Percentiles rank a stretch among this genome's conserved stretches.
Conservation (phyloP, 345 rosid species). For the Xanthoceras sorbifolium region DNA sequence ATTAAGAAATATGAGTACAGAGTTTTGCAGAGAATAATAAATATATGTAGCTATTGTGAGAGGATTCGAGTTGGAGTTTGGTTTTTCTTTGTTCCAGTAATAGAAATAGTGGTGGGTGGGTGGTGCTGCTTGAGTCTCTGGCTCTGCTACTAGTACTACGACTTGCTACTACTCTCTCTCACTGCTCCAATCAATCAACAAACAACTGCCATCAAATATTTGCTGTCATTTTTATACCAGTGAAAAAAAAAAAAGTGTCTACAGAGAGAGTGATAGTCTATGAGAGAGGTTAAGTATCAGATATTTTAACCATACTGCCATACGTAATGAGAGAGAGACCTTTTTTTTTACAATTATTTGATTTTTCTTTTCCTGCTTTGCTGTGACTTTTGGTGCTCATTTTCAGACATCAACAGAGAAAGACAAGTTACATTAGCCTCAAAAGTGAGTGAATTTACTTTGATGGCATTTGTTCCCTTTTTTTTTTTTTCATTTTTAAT, state of each 20-base stretch:
- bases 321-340: too few relatives aligned
- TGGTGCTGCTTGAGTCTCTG: constrained; percentile 16
- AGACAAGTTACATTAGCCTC: background rate
- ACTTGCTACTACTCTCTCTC: background rate
- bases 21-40: constrained; percentile 22
- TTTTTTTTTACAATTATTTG: too few relatives aligned
- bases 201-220: constrained; percentile 38
- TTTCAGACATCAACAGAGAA: background rate
- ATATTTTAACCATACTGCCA: constrained; percentile 19
- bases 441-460: constrained; percentile 2
- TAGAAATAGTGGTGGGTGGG: constrained; percentile 25
- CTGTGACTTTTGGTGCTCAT: constrained; percentile 10
- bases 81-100: constrained; percentile 29
- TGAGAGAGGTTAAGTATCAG: constrained; percentile 28
- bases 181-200: constrained; percentile 35
- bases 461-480: background rate
- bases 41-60: background rate
- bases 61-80: constrained; percentile 18
- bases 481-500: background rate
- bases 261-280: constrained; percentile 17
- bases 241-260: constrained; percentile 3
- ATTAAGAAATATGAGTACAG: constrained; percentile 1
- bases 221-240: constrained; percentile 23
- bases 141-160: constrained; percentile 16
- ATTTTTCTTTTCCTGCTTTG: constrained; percentile 10